Evolutionary conservation across 1,284 basidiomycete genomes (phyloP), one percentile per base, ranked within the genome.

Genomic region (Cystobasidium slooffiae): DNA sequence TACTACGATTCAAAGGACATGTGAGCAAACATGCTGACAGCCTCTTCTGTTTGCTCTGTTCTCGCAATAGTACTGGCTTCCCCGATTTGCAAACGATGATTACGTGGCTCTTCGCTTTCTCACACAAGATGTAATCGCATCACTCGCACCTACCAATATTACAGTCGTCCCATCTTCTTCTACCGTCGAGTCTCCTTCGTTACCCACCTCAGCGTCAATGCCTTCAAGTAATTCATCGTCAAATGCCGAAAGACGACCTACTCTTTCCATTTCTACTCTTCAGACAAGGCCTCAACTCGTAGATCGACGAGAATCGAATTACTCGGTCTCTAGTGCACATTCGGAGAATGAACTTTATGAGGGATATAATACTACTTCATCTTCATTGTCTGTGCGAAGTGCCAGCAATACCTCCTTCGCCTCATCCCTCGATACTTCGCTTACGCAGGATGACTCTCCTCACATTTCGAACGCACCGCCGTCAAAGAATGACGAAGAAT

Each of bases 41-140:
- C 3, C 10, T 20, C 22, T 16, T 55, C 7, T 55, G 1, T 20
- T n/a, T 12, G 10, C 12, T 22, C n/a, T 1, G 18, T 24, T 55
- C 22, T 55, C 53, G n/a, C 41, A 18, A 59, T 41, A 69, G 67
- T 69, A 69, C 55, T 69, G 67, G 67, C 52, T 69, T 37, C 39
- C 67, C 6, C 31, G 67, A 18, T 69, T 69, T 41, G 20, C 53
- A 10, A 59, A 55, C 16, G 56, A 49, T 16, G 52, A 55, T 31
- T 69, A 59, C 24, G 52, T 69, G 6, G 56, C 56, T 20, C 18
- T 69, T 16, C 67, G 67, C 39, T 69, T 69, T 20, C 37, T 69
- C 37, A 56, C 53, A n/a, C 43, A 62, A 46, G 59, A 62, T 43
- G 39, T 9, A 39, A 62, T 62, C 24, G 44, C 41, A 20, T 14